Conservation (phyloP, 2,329 filamentous ascomycete species). For the Aspergillus sp. region DNA sequence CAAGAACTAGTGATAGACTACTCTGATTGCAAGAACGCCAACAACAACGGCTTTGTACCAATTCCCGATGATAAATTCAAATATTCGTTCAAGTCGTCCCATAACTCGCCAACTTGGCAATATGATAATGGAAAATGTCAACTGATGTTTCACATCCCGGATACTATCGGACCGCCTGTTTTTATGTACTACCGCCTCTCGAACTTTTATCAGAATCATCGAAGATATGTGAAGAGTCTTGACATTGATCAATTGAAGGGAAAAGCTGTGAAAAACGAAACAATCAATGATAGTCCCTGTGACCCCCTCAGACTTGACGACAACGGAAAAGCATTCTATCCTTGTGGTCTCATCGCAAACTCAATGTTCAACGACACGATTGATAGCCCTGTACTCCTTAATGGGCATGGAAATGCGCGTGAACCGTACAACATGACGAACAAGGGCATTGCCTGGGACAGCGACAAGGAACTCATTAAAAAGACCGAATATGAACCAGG, state of each 20-base stretch:
- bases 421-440: slow-evolving; percentile 73
- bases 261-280: slow-evolving; percentile 56
- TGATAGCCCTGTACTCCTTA: slow-evolving; percentile 57
- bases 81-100: slow-evolving; percentile 68
- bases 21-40: slow-evolving; percentile 67
- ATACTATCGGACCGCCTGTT: slow-evolving; percentile 76
- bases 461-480: slow-evolving; percentile 78
- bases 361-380: slow-evolving; percentile 97
- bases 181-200: slow-evolving; percentile 93
- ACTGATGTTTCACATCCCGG: slow-evolving; percentile 75
- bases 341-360: slow-evolving; percentile 94
- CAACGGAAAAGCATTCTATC: slow-evolving; percentile 75
- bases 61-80: slow-evolving; percentile 52
- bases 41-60: slow-evolving; percentile 49
- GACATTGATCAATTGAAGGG: slow-evolving; percentile 82
- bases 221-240: slow-evolving; percentile 90
- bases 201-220: slow-evolving; percentile 99
- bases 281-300: slow-evolving; percentile 70
- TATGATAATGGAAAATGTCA: slow-evolving; percentile 58
- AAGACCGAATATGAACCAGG: slow-evolving; percentile 63
- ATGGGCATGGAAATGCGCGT: slow-evolving; percentile 47
- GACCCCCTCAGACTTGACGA: slow-evolving; percentile 65
- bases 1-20: slow-evolving; percentile 93
- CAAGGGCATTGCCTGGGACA: slow-evolving; percentile 79
- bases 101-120: slow-evolving; percentile 34